A percentile compares a stretch with the other conserved stretches of the same genome.
Conservation (phyloP, 768 basidiomycete genomes). For the Grammothele lineata region DNA sequence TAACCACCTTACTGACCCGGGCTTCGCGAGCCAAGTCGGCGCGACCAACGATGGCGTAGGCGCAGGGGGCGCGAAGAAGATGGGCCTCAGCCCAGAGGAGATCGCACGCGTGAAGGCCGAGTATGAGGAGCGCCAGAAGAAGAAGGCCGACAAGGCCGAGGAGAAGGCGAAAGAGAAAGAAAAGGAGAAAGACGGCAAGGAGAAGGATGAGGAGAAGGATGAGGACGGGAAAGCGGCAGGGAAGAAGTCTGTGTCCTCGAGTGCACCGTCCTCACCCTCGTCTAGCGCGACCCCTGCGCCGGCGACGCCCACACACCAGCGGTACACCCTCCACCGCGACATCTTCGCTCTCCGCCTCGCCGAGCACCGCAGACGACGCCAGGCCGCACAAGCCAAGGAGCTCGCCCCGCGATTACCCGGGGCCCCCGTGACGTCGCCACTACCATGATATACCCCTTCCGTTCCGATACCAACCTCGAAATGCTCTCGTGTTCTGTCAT, state of each 20-base stretch:
- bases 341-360: constrained; percentile 75
- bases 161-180: constrained; percentile 44
- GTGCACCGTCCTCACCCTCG: constrained; percentile 23
- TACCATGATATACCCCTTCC: constrained; percentile 9
- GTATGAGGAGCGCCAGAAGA: constrained; percentile 72
- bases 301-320: constrained; percentile 54
- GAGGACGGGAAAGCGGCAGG: no score
- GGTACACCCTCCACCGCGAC: constrained; percentile 78
- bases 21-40: constrained; percentile 58
- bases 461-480: neutral
- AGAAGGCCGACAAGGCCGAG: constrained; percentile 52
- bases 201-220: constrained; percentile 33
- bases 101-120: constrained; percentile 74
- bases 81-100: constrained; percentile 57
- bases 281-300: constrained; percentile 29
- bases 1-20: constrained; percentile 73
- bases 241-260: constrained; percentile 26
- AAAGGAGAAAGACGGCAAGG: constrained; percentile 35
- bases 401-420: constrained; percentile 70
- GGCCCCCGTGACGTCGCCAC: constrained; percentile 39
- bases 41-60: constrained; percentile 31
- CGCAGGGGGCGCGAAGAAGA: constrained; percentile 31
- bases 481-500: neutral
- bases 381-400: constrained; percentile 61
- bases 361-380: constrained; percentile 69